These are phyloP conservation scores for Nepenthes mirabilis DNA, from an alignment of 148 eudicot species.

Conservation along the genomic window DNA sequence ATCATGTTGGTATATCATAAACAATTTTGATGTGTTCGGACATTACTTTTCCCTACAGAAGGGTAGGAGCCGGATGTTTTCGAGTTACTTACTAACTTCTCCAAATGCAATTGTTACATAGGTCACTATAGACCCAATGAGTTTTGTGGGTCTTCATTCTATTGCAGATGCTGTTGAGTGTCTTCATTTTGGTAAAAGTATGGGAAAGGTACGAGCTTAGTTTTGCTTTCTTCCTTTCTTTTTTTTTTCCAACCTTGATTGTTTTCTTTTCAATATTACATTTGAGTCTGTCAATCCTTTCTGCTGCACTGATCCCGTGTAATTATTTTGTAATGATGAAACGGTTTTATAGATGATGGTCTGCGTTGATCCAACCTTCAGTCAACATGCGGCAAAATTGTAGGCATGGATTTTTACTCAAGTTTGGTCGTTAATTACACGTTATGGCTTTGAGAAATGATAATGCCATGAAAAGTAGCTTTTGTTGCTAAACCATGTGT, in stretches of 20 bases:
- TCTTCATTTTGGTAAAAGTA: conserved; percentile 87
- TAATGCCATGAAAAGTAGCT: too few relatives aligned
- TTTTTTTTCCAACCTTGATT: neutral
- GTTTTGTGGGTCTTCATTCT: conserved; percentile 68
- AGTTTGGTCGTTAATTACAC: too few relatives aligned
- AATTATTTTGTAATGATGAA: conserved; percentile 1
- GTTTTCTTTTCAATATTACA: too few relatives aligned
- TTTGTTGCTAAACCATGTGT: too few relatives aligned
- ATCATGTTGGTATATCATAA: too few relatives aligned
- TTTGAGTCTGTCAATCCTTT: too few relatives aligned
- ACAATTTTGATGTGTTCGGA: too few relatives aligned
- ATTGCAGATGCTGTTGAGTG: conserved; percentile 93
- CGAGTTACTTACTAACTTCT: neutral
- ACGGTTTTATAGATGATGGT: conserved; percentile 51
- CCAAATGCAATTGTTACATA: conserved; percentile 12
- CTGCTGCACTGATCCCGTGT: neutral
- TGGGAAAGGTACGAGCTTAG: conserved; percentile 58
- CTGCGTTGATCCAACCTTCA: conserved; percentile 59
- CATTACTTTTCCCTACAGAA: neutral
- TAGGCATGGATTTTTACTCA: too few relatives aligned
- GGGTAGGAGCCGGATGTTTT: too few relatives aligned
- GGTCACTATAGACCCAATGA: conserved; percentile 70
- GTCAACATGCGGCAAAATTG: conserved; percentile 41
- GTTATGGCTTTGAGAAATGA: too few relatives aligned
- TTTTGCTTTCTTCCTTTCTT: neutral